A percentile compares a stretch with the other conserved stretches of the same genome.
Conservation (phyloP, 257 asterid species). For the Ehretia macrophylla region DNA sequence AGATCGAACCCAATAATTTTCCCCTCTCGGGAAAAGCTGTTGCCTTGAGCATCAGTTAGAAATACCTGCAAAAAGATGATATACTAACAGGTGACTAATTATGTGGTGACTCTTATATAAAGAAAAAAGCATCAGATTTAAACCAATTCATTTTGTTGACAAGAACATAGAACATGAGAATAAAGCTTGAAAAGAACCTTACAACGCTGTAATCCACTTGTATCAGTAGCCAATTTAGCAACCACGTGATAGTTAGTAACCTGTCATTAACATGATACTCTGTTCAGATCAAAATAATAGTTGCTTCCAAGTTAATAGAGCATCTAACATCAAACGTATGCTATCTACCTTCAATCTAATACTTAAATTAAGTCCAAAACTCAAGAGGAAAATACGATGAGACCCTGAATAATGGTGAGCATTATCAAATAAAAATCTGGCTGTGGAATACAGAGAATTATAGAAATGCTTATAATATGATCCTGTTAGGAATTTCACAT, state of each 20-base stretch:
- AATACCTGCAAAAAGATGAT: constrained; percentile 44
- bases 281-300: background rate
- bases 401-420: too few relatives aligned
- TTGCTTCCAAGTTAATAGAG: background rate
- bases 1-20: constrained; percentile 73
- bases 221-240: constrained; percentile 69
- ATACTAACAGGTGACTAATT: background rate
- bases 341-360: background rate
- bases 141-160: background rate
- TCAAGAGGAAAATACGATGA: too few relatives aligned
- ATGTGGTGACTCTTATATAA: background rate
- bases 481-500: too few relatives aligned
- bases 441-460: too few relatives aligned
- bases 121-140: background rate
- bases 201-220: constrained; percentile 75
- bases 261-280: constrained; percentile 28
- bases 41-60: constrained; percentile 62
- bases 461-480: too few relatives aligned
- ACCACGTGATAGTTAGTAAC: constrained; percentile 86
- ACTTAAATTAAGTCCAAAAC: too few relatives aligned
- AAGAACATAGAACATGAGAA: constrained; percentile 6
- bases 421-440: too few relatives aligned
- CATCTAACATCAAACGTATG: background rate
- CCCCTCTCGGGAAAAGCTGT: constrained; percentile 50
- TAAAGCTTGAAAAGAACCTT: constrained; percentile 51